phyloP scores from a whole-genome alignment of 345 rosid species.

The Citrus glauca region DNA sequence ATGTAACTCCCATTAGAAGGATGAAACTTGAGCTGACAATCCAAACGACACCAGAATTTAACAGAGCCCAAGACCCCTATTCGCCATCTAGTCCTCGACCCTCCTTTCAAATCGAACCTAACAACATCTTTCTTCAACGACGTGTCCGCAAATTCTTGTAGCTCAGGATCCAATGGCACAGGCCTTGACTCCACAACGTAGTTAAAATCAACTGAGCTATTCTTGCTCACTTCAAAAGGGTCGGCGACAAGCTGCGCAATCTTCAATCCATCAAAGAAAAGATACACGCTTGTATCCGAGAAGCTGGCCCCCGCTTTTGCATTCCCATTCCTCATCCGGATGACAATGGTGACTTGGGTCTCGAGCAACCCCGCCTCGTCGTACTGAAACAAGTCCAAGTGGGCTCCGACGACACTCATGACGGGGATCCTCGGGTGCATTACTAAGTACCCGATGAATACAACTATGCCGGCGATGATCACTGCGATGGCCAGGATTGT shows the following conservation, averaged over 20 bases:
- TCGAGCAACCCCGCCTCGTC: conserved; percentile 42
- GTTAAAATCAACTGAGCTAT: conserved; percentile 27
- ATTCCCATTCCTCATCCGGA: conserved; percentile 67
- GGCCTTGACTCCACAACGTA: conserved; percentile 58
- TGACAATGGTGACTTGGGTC: conserved; percentile 51
- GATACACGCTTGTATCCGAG: conserved; percentile 30
- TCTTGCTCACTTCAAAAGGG: conserved; percentile 62
- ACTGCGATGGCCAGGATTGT: conserved; percentile 54
- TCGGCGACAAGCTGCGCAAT: conserved; percentile 46
- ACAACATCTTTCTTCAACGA: conserved; percentile 49
- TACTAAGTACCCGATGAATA: conserved; percentile 63
- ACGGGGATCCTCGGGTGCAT: conserved; percentile 79
- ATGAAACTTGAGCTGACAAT: conserved; percentile 61
- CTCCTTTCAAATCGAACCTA: conserved; percentile 61
- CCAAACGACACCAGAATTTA: conserved; percentile 44
- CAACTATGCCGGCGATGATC: conserved; percentile 54
- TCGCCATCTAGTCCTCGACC: conserved; percentile 60
- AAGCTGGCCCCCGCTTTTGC: conserved; percentile 60
- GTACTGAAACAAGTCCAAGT: conserved; percentile 45
- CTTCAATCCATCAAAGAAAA: conserved; percentile 41
- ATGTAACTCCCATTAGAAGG: conserved; percentile 35
- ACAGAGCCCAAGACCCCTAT: conserved; percentile 66
- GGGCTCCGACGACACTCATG: conserved; percentile 55
- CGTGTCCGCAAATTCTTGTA: conserved; percentile 31
- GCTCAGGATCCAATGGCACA: conserved; percentile 47